Evolutionary conservation across 225 moss, liverwort and hornwort species (phyloP), one percentile per base, ranked within the genome.

Genomic region (Polytrichum formosum): DNA sequence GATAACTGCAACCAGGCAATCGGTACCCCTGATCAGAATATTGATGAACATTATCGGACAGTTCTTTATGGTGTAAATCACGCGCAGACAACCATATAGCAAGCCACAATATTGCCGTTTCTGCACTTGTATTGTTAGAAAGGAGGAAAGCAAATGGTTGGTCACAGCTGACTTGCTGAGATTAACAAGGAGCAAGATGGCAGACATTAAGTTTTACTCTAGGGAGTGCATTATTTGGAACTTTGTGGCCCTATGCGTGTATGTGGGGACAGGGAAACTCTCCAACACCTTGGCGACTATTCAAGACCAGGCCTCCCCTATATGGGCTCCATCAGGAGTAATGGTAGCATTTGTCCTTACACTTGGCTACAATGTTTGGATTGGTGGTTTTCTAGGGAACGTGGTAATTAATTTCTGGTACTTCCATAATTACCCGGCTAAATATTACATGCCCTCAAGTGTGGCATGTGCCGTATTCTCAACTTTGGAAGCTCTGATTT

Each of bases 241-340:
- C 73, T 55, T 73, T 21, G 53, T 73, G 54, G n/a, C 18, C 56
- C 1, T 73, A 28, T 64, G 73, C 53, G 13, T 88, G 20, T 85
- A 85, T 56, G 78, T 88, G n/a, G 82, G 77, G 13, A 66, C 85
- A n/a, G 88, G 88, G 29, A 88, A 88, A 74, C 65, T 85, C 23
- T 88, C 88, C 1, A 78, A 85, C 56, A 80, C 80, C n/a, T 80
- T 88, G 37, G 79, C 85, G 4, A 76, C 85, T 16, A 83, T 80
- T 64, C 82, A 83, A 69, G 78, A 76, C 79, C 88, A 88, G 68
- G 82, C 88, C 26, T 85, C 91, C 59, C 96, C 96, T 10, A 91
- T 96, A 58, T 96, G 91, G 93, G 96, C 91, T 28, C 96, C 96
- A 16, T 79, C 91, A 22, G 96, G 96, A 18, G 88, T 96, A 13